Evolutionary conservation across 2,329 filamentous ascomycete species (phyloP), one percentile per base, ranked within the genome.

Genomic region (Cadophora sp.): DNA sequence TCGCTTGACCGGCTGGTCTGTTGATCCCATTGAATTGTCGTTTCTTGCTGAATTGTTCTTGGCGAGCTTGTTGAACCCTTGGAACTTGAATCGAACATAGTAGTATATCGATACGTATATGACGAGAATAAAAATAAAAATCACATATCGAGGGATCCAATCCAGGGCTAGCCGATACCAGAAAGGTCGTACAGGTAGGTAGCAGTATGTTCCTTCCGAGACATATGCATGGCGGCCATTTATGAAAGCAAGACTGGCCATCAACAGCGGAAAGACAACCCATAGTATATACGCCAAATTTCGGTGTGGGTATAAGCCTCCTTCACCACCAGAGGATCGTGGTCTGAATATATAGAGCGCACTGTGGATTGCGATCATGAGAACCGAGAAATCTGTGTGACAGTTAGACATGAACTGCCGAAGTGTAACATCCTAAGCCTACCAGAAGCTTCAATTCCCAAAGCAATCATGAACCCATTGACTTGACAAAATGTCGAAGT

Each of bases 131-230:
- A 84, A 80, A 9, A 84, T 74, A 70, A 91, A 87, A 61, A 93
- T 88, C 43, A 91, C 71, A 70, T 93, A 93, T 59, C 91, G 84
- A 43, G 91, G 92, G 8, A 91, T 83, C 91, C 92, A 95, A 66
- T 86, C 85, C 2, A 94, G 80, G 0, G 85, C 87, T 18, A 90
- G 80, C 51, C 88, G 83, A 69, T 90, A 89, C 92, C 91, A 94
- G 68, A 84, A 83, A 0, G 90, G 89, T 3, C 85, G 82, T 18
- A 86, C 80, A 0, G 91, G 90, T 2, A 94, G 81, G 69, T 89
- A 90, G 77, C 92, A 95, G 72, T 89, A 91, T 22, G 88, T 85
- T 1, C 89, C 89, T 59, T 87, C 84, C 24, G 88, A 86, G 53
- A 85, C 79, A 73, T 90, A 93, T 1, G 83, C 87, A 1, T 77